Evolutionary conservation across 2,329 filamentous ascomycete species (phyloP).

Genomic region (Penicillium thymicola): DNA sequence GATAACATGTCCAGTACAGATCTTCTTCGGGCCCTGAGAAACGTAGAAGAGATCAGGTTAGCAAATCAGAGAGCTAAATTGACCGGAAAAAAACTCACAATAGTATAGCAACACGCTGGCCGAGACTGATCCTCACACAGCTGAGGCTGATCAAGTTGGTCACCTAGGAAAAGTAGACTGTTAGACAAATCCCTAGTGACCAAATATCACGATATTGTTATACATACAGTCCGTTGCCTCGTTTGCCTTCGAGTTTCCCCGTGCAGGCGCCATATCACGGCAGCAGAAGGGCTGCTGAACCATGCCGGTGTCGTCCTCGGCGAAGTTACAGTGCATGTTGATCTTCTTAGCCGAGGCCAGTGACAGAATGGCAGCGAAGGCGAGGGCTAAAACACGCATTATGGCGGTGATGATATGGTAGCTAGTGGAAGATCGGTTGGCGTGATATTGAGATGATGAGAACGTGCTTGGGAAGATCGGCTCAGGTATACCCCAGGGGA

Average conservation of each 20-base stretch:
- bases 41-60: background rate
- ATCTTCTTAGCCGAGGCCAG: constrained; percentile 20
- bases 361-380: constrained; percentile 15
- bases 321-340: constrained; percentile 28
- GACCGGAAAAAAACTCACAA: constrained; percentile 24
- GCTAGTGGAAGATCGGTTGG: background rate
- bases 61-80: background rate
- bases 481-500: constrained; percentile 9
- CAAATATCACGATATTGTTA: background rate
- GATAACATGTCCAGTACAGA: constrained; percentile 27
- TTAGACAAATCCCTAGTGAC: constrained; percentile 7
- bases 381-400: constrained; percentile 20
- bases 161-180: constrained; percentile 10
- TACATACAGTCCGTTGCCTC: constrained; percentile 26
- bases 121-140: constrained; percentile 26
- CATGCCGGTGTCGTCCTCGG: constrained; percentile 25
- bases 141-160: constrained; percentile 17
- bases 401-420: background rate
- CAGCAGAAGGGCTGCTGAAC: constrained; percentile 33
- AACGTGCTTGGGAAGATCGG: background rate
- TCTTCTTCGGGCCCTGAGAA: constrained; percentile 23
- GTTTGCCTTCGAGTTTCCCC: constrained; percentile 19
- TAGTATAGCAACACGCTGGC: constrained; percentile 31
- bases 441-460: background rate
- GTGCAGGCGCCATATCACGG: constrained; percentile 19